Percentiles rank a stretch among this genome's conserved stretches.
These are phyloP conservation scores for Misopates orontium DNA, from an alignment of 257 asterid species.

Conservation along the genomic window DNA sequence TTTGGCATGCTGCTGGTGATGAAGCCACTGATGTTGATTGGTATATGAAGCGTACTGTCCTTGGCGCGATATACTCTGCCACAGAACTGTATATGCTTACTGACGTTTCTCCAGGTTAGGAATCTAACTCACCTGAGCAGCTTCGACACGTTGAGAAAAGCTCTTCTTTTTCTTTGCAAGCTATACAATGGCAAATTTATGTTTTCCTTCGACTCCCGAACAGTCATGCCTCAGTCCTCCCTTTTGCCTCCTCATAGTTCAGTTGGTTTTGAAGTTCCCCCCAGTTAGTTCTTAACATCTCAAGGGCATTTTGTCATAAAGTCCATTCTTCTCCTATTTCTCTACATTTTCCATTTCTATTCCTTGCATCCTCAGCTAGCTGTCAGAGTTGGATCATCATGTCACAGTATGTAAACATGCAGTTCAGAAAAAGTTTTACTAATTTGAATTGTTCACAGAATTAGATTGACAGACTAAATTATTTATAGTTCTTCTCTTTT, in stretches of 20 bases:
- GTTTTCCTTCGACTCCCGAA: neutral
- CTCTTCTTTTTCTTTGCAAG: neutral
- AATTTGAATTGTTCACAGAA: neutral
- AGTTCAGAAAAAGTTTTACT: neutral
- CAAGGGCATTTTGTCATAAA: neutral
- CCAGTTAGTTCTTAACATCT: conserved; percentile 1
- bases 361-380: neutral
- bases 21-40: conserved; percentile 69
- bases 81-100: conserved; percentile 91
- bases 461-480: conserved; percentile 5
- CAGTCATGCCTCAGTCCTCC: conserved; percentile 1
- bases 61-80: conserved; percentile 85
- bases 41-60: conserved; percentile 82
- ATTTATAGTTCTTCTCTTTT: conserved; percentile 10
- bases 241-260: neutral
- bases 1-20: conserved; percentile 89
- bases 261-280: neutral
- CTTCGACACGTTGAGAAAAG: neutral
- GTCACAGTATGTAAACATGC: neutral
- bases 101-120: conserved; percentile 82
- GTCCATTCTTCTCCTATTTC: neutral
- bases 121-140: conserved; percentile 7
- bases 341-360: neutral
- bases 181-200: neutral
- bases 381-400: neutral